Conservation (phyloP, 139 green algal species). For the Chlorella sp. region DNA sequence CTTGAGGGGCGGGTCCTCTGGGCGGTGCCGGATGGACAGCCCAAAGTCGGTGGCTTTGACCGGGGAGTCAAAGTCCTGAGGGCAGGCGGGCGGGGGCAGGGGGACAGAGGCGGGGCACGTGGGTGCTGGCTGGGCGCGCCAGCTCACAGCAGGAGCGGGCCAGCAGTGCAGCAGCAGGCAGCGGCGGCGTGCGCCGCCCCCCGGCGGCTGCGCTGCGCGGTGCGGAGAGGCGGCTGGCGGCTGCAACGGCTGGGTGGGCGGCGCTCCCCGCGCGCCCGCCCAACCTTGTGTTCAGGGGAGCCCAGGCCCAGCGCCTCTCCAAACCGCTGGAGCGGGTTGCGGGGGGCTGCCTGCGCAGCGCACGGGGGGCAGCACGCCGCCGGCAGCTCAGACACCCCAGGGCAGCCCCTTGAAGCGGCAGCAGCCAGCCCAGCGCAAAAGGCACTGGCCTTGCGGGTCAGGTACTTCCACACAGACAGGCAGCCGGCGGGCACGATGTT, state of each 20-base stretch:
- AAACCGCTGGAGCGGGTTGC: slow-evolving; percentile 18
- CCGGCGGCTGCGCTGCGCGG: neutral
- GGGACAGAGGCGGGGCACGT: neutral
- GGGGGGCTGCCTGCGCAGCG: slow-evolving; percentile 6
- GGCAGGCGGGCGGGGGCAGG: neutral
- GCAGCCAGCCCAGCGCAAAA: neutral
- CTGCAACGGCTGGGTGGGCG: neutral
- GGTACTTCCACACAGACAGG: slow-evolving; percentile 5
- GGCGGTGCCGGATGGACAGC: slow-evolving; percentile 86
- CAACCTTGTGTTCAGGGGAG: neutral
- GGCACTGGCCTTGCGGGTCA: neutral
- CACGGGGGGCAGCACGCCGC: neutral
- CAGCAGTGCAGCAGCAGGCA: too few relatives aligned
- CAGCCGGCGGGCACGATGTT: slow-evolving; percentile 6
- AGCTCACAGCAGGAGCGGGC: too few relatives aligned
- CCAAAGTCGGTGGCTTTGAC: slow-evolving; percentile 93
- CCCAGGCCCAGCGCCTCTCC: slow-evolving; percentile 26
- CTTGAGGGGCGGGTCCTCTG: slow-evolving; percentile 77
- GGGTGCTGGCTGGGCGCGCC: neutral
- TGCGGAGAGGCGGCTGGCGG: neutral
- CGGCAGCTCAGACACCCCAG: neutral
- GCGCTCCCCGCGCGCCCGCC: neutral
- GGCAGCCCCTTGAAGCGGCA: too few relatives aligned
- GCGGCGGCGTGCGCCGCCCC: too few relatives aligned
- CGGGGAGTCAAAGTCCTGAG: slow-evolving; percentile 60